These are phyloP conservation scores for Backusella tuberculispora DNA, from an alignment of 192 early-diverging fungal species.

Conservation along the genomic window DNA sequence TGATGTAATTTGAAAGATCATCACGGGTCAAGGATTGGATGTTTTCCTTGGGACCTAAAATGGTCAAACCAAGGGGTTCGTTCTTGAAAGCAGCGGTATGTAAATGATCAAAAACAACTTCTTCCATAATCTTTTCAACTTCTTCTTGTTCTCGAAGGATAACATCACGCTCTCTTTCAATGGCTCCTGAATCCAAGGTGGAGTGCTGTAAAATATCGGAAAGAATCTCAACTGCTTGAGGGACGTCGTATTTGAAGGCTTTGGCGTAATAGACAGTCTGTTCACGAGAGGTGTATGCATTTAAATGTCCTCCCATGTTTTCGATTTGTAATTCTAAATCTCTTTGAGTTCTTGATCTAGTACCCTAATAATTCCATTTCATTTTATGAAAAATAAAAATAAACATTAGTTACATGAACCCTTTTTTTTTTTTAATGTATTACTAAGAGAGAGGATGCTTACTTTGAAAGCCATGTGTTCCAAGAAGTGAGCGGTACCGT, in stretches of 20 bases:
- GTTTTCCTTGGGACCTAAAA: conserved; percentile 93
- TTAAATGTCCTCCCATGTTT: conserved; percentile 98
- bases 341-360: conserved; percentile 81
- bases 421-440: too few species aligned
- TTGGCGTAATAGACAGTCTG: conserved; percentile 99
- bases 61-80: conserved; percentile 86
- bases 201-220: conserved; percentile 92
- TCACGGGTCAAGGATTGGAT: conserved; percentile 86
- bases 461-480: conserved; percentile 99
- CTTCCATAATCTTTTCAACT: conserved; percentile 93
- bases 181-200: conserved; percentile 78
- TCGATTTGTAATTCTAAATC: conserved; percentile 95
- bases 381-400: not conserved
- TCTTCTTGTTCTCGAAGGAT: conserved; percentile 95
- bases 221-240: conserved; percentile 89
- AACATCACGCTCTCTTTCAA: conserved; percentile 97
- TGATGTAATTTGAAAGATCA: conserved; percentile 89
- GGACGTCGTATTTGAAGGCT: conserved; percentile 85
- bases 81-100: conserved; percentile 95
- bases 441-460: not conserved
- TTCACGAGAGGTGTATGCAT: conserved; percentile 98
- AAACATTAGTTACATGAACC: not conserved
- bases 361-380: conserved; percentile 62
- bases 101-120: conserved; percentile 99
- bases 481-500: conserved; percentile 96